Evolutionary conservation across 73 alveolate species (phyloP).

Genomic region (Paramecium biaurelia): DNA sequence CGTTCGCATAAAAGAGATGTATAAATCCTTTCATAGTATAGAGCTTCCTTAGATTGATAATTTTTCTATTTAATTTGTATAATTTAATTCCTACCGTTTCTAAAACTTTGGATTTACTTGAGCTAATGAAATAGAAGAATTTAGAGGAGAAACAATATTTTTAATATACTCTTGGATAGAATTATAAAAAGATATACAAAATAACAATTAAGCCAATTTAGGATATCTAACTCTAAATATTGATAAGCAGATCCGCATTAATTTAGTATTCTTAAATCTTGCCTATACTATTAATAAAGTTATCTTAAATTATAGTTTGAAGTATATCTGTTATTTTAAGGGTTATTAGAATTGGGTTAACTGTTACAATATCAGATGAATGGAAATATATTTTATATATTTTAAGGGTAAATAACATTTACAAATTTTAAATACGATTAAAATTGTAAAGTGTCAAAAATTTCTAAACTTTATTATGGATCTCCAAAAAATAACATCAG

Average conservation of each 20-base stretch:
- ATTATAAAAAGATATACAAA: neutral
- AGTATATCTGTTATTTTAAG: neutral
- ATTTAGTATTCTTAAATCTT: neutral
- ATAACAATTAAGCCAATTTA: neutral
- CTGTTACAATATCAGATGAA: neutral
- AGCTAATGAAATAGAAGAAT: neutral
- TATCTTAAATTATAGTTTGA: neutral
- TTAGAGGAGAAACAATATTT: neutral
- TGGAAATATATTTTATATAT: neutral
- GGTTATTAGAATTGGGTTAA: neutral
- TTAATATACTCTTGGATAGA: neutral
- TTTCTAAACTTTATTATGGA: neutral
- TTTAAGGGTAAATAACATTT: neutral
- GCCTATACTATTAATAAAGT: neutral
- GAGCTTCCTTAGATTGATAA: neutral
- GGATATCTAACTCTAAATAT: neutral
- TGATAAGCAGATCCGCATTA: neutral
- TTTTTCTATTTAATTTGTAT: neutral
- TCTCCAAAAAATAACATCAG: neutral
- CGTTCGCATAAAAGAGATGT: neutral
- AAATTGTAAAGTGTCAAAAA: neutral
- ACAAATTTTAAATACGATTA: neutral
- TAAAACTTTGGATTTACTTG: neutral
- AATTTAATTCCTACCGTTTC: neutral
- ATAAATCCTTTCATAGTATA: neutral